Evolutionary conservation across 1,284 basidiomycete genomes (phyloP), one percentile per base, ranked within the genome.

Genomic region (Coniophora puteana): DNA sequence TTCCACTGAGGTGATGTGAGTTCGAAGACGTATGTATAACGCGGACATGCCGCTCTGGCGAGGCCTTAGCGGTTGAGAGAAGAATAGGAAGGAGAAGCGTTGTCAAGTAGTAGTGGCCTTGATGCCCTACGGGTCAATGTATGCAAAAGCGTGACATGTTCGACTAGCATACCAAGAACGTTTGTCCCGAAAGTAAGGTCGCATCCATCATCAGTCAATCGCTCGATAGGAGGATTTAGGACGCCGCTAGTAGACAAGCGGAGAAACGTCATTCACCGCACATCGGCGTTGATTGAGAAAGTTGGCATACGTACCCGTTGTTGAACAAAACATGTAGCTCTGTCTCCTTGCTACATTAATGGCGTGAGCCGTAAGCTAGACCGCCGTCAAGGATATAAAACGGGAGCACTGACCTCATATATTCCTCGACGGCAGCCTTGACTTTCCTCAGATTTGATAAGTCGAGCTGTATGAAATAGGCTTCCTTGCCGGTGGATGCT

Each of bases 131-230:
- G n/a, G n/a, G n/a, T n/a, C n/a, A n/a, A n/a, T n/a, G n/a, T n/a
- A n/a, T n/a, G n/a, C n/a, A n/a, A n/a, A n/a, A n/a, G n/a, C n/a
- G 14, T 22, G 13, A 35, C 8, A 55, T 20, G 23, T 22, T 4
- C 4, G 18, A 38, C 12, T 8, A 14, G n/a, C 39, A 13, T 22
- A 14, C 69, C 71, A 11, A 76, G 57, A 5, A 63, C 60, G 40
- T 76, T 77, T 11, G 71, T 74, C 1, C 73, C 75, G 39, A 76
- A 78, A 51, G 75, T 74, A 8, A 78, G 58, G 30, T 78, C 72
- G 47, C 71, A 74, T 0, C 74, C 75, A 43, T 84, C 72, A 3
- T 61, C 60, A 0, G 81, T 83, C 25, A 71, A 48, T 45, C 59
- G 50, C 1, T 71, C 66, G 1, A 63, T 32, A 0, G 75, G 72